Percentiles rank a stretch among this genome's conserved stretches.
phyloP scores from a whole-genome alignment of 306 rosid genomes.

The Fragaria iinumae region DNA sequence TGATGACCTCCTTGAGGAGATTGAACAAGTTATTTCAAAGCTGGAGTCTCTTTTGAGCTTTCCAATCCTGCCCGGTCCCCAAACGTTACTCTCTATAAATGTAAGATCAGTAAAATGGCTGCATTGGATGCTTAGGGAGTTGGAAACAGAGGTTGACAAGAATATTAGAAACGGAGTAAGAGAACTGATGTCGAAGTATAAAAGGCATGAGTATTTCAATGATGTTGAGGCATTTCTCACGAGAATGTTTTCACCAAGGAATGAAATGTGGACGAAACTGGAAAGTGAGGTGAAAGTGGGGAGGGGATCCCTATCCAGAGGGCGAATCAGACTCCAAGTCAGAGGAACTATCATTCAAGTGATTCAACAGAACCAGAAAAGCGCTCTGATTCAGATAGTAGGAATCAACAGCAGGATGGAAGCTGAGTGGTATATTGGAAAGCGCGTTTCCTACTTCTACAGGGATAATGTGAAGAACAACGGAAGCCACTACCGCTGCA shows the following conservation, averaged over 20 bases:
- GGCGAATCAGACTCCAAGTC: conserved; percentile 52
- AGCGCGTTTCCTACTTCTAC: conserved; percentile 74
- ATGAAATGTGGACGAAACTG: background rate
- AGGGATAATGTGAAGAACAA: conserved; percentile 81
- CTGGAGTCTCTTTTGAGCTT: background rate
- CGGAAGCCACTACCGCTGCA: conserved; percentile 76
- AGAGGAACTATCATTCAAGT: conserved; percentile 50
- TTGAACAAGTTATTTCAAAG: background rate
- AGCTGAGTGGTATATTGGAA: conserved; percentile 77
- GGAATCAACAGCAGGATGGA: conserved; percentile 88
- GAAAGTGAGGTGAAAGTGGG: background rate
- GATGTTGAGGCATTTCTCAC: background rate
- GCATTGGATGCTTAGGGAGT: background rate
- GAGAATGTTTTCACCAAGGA: background rate
- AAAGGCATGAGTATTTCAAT: background rate
- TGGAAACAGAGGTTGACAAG: background rate
- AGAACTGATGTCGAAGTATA: background rate
- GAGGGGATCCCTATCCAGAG: background rate
- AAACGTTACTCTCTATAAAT: background rate
- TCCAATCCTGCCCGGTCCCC: background rate
- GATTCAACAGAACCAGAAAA: conserved; percentile 75
- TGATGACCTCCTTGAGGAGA: background rate
- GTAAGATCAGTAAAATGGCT: background rate
- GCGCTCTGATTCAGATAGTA: conserved; percentile 70
- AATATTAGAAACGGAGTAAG: background rate